These are phyloP conservation scores for Apocynum venetum DNA, from an alignment of 257 asterid genomes.

Conservation along the genomic window DNA sequence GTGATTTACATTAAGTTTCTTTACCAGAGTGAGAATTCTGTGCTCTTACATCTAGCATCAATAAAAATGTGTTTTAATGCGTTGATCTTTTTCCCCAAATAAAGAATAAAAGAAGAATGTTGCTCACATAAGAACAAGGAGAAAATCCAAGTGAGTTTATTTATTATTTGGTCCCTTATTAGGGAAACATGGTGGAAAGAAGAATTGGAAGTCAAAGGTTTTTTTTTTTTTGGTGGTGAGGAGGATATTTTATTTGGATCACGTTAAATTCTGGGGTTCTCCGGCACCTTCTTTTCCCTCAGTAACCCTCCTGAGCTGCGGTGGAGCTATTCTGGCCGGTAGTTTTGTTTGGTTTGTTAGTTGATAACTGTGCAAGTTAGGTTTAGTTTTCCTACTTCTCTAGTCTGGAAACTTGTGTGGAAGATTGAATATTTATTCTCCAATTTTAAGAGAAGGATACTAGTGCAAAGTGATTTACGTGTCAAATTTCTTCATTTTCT, in stretches of 20 bases:
- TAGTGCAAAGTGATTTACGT: not conserved
- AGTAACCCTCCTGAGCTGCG: not conserved
- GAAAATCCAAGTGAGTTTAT: not conserved
- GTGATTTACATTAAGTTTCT: not conserved
- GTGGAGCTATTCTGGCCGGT: not conserved
- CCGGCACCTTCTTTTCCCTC: not conserved
- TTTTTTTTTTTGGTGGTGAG: no score
- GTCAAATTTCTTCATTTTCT: constrained; percentile 12
- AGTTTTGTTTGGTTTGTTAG: not conserved
- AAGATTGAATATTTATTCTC: not conserved
- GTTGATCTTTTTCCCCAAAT: not conserved
- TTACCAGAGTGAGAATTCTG: not conserved
- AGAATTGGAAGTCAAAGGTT: no score
- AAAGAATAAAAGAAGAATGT: not conserved
- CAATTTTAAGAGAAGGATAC: not conserved
- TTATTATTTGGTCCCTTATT: not conserved
- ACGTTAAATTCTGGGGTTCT: not conserved
- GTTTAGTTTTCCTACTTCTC: not conserved
- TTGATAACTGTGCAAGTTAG: not conserved
- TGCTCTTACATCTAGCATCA: not conserved
- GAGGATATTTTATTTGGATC: not conserved
- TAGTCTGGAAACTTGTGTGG: not conserved
- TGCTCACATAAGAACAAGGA: not conserved
- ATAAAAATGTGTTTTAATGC: not conserved
- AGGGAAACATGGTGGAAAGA: no score